These are phyloP conservation scores for Echeveria elegans DNA, from an alignment of 164 flowering plant species.

Conservation along the genomic window DNA sequence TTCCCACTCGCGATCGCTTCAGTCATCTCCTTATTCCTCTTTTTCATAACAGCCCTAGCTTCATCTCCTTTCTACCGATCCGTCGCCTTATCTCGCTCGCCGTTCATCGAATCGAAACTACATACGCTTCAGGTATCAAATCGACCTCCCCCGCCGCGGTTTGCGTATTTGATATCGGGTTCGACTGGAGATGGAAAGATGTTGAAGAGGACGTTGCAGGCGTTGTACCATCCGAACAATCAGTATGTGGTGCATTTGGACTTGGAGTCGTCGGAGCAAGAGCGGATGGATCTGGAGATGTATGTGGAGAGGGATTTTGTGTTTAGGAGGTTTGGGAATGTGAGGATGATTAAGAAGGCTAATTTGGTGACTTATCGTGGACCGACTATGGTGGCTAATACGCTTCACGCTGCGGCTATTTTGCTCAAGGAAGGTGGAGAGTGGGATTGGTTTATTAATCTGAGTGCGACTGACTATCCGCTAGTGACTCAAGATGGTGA, in stretches of 20 bases:
- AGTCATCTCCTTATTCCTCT: constrained; percentile 19
- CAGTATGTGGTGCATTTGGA: constrained; percentile 54
- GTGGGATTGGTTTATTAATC: constrained; percentile 75
- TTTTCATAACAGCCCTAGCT: too few relatives aligned
- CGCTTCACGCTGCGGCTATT: constrained; percentile 58
- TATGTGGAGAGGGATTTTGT: constrained; percentile 21
- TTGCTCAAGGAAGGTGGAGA: constrained; percentile 45
- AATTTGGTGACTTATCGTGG: constrained; percentile 60
- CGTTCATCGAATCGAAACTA: constrained; percentile 49
- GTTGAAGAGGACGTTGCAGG: constrained; percentile 45
- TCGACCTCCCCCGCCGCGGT: constrained; percentile 47
- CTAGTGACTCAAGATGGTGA: constrained; percentile 67
- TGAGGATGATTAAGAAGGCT: constrained; percentile 50
- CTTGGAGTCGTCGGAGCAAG: constrained; percentile 37
- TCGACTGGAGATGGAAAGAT: constrained; percentile 42
- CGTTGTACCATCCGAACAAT: constrained; percentile 53
- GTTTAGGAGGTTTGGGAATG: constrained; percentile 33
- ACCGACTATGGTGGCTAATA: constrained; percentile 69
- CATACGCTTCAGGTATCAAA: constrained; percentile 24
- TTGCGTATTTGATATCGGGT: constrained; percentile 65
- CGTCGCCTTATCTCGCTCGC: constrained; percentile 14
- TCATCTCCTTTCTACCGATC: constrained; percentile 32
- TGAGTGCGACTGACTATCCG: constrained; percentile 67
- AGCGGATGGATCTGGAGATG: constrained; percentile 34
- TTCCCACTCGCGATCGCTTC: constrained; percentile 49